These are phyloP conservation scores for Hordeum marinum DNA, from an alignment of 176 grass and related monocot species.

Conservation along the genomic window DNA sequence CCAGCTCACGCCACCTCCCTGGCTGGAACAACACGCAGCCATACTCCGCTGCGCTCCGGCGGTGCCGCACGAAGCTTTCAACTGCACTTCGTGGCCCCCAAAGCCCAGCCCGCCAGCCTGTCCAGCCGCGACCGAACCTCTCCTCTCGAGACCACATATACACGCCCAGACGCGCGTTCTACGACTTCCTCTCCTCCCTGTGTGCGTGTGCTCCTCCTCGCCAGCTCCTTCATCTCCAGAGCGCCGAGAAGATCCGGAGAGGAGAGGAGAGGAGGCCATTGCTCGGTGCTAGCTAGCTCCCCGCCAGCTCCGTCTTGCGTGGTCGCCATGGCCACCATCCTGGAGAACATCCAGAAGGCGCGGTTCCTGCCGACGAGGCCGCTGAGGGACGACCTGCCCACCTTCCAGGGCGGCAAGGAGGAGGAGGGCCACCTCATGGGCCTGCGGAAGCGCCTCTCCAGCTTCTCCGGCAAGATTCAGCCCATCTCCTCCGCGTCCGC, in stretches of 20 bases:
- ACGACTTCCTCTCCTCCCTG: not conserved
- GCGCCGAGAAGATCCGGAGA: slow-evolving; percentile 27
- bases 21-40: too few relatives aligned
- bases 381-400: slow-evolving; percentile 81
- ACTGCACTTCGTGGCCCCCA: slow-evolving; percentile 24
- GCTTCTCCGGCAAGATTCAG: slow-evolving; percentile 91
- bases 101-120: slow-evolving; percentile 42
- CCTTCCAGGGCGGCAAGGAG: slow-evolving; percentile 27
- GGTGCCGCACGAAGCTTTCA: slow-evolving; percentile 3
- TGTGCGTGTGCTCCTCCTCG: not conserved
- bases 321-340: slow-evolving; percentile 64
- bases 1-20: too few relatives aligned
- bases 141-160: too few relatives aligned
- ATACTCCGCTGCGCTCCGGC: too few relatives aligned
- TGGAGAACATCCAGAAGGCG: slow-evolving; percentile 86
- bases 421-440: slow-evolving; percentile 52
- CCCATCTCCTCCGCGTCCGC: slow-evolving; percentile 62
- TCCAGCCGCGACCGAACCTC: slow-evolving; percentile 16
- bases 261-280: not conserved
- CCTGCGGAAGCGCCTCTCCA: slow-evolving; percentile 78
- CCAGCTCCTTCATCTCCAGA: not conserved
- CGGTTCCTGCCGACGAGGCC: slow-evolving; percentile 69
- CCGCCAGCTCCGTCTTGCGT: not conserved
- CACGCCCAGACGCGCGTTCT: not conserved
- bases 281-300: not conserved